Percentiles rank a stretch among this genome's conserved stretches.
phyloP scores from a whole-genome alignment of 2,329 filamentous ascomycete species.

The Botrytis hyacinthi region DNA sequence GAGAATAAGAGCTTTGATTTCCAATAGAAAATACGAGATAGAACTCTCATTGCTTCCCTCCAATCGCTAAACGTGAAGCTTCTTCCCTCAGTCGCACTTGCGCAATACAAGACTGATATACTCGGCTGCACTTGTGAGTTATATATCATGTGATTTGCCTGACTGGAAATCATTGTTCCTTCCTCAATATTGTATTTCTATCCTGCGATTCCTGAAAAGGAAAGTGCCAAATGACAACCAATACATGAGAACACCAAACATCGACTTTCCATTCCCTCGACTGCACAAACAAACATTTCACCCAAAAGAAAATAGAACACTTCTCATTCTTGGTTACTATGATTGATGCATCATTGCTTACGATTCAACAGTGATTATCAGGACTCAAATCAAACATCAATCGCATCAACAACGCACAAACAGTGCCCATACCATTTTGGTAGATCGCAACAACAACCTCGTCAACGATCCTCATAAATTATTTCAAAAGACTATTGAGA shows the following conservation, averaged over 20 bases:
- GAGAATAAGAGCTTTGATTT: neutral
- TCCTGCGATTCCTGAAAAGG: neutral
- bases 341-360: neutral
- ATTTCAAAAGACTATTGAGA: neutral
- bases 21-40: neutral
- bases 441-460: neutral
- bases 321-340: neutral
- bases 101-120: neutral
- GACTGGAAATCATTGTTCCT: neutral
- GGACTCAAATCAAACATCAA: neutral
- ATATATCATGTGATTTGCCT: fast-evolving
- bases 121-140: neutral
- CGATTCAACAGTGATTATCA: neutral
- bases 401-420: neutral
- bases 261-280: neutral
- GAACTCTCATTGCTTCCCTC: neutral
- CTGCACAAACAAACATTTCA: neutral
- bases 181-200: neutral
- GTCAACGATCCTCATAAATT: no score
- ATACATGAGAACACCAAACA: neutral
- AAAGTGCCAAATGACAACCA: neutral
- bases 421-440: no score
- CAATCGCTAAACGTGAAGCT: no score
- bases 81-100: neutral
- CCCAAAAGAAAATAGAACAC: neutral